phyloP scores from a whole-genome alignment of 2,329 filamentous ascomycete species.

The Trichoderma sp. region DNA sequence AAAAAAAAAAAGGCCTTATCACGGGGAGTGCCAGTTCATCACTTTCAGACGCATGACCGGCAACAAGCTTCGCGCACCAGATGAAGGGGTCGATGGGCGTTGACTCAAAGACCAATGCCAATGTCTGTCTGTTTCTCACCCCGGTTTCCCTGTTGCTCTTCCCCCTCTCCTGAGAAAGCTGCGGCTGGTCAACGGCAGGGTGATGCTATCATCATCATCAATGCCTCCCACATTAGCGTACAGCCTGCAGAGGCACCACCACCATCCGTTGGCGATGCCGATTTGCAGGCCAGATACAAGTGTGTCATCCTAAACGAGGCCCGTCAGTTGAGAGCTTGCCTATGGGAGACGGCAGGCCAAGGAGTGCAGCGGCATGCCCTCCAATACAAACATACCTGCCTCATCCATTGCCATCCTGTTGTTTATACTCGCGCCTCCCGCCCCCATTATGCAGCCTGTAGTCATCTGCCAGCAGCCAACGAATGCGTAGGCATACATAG shows the following conservation, averaged over 20 bases:
- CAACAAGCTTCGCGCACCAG: neutral
- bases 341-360: neutral
- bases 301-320: neutral
- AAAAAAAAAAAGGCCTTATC: neutral
- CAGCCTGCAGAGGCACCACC: neutral
- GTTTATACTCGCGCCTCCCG: neutral
- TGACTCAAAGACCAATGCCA: neutral
- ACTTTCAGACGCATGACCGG: constrained; percentile 12
- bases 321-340: neutral
- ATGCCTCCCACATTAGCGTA: constrained; percentile 3
- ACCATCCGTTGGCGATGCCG: neutral
- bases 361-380: neutral
- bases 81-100: neutral
- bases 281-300: neutral
- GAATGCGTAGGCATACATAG: neutral
- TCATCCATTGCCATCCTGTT: neutral
- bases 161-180: neutral
- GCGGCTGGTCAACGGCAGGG: neutral
- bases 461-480: constrained; percentile 12
- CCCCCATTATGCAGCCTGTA: constrained; percentile 14
- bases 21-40: constrained; percentile 17
- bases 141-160: neutral
- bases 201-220: constrained; percentile 12
- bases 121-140: neutral
- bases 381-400: constrained; percentile 15